These are phyloP conservation scores for Colletotrichum nymphaeae DNA, from an alignment of 2,329 filamentous ascomycete species.

Conservation along the genomic window DNA sequence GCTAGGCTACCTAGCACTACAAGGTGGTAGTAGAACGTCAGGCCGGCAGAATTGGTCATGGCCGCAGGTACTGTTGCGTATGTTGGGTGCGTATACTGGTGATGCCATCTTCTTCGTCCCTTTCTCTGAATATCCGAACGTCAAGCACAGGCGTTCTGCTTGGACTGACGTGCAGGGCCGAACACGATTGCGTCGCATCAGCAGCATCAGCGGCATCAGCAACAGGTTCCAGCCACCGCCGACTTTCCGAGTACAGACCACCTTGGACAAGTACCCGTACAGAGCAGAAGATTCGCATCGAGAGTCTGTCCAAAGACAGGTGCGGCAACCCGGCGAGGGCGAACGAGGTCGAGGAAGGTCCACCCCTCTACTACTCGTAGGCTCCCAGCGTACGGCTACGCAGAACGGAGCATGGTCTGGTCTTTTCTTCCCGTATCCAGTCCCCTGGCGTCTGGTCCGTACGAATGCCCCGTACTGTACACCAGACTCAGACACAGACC, in stretches of 20 bases:
- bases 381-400: not conserved
- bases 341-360: slow-evolving; percentile 15
- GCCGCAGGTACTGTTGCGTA: not conserved
- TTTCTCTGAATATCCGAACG: slow-evolving; percentile 7
- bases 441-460: slow-evolving; percentile 17
- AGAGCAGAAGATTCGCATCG: not conserved
- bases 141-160: slow-evolving; percentile 22
- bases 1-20: too few relatives aligned
- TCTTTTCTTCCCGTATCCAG: not conserved
- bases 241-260: not conserved
- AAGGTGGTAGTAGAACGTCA: not conserved
- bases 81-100: not conserved
- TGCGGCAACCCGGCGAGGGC: not conserved
- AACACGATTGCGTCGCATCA: slow-evolving; percentile 15
- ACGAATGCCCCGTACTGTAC: not conserved
- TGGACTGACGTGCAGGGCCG: slow-evolving; percentile 23
- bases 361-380: not conserved
- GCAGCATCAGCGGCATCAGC: not conserved
- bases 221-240: too few relatives aligned
- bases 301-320: not conserved
- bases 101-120: not conserved
- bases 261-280: not conserved
- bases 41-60: not conserved
- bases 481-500: not conserved
- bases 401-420: not conserved